These are phyloP conservation scores for Talaromyces sp. DNA, from an alignment of 2,329 filamentous ascomycete genomes.

Conservation along the genomic window DNA sequence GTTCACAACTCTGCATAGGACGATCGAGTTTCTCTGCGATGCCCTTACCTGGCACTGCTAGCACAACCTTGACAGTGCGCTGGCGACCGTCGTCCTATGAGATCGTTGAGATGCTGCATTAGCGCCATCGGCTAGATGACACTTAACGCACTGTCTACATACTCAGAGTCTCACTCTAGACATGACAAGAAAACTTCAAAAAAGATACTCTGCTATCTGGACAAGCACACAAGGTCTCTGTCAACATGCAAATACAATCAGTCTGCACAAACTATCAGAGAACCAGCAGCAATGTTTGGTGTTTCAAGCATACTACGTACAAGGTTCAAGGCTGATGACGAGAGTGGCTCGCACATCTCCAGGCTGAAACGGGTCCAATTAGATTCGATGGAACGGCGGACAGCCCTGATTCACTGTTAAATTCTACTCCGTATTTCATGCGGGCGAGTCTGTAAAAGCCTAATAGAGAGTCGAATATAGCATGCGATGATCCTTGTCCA, in stretches of 20 bases:
- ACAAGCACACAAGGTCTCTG: too few species aligned
- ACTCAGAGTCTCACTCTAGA: too few species aligned
- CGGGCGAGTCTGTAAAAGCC: not conserved
- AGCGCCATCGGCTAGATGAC: constrained; percentile 5
- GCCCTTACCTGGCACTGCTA: not conserved
- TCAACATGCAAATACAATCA: not conserved
- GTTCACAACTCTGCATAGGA: too few species aligned
- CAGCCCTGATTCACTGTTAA: not conserved
- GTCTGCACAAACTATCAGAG: not conserved
- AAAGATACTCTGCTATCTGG: not conserved
- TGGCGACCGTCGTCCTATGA: constrained; percentile 14
- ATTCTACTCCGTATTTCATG: not conserved
- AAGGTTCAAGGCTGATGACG: not conserved
- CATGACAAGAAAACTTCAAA: not conserved
- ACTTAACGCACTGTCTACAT: not conserved
- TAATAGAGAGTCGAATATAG: not conserved
- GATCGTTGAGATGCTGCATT: constrained; percentile 9
- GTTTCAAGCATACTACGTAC: not conserved
- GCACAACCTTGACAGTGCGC: not conserved
- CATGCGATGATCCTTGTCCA: not conserved
- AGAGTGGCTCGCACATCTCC: not conserved
- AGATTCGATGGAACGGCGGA: not conserved
- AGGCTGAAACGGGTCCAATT: constrained; percentile 1
- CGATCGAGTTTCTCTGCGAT: not conserved
- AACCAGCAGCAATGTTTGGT: not conserved